These are phyloP conservation scores for Triticum urartu DNA, from an alignment of 176 grass and related monocot species.

Conservation along the genomic window DNA sequence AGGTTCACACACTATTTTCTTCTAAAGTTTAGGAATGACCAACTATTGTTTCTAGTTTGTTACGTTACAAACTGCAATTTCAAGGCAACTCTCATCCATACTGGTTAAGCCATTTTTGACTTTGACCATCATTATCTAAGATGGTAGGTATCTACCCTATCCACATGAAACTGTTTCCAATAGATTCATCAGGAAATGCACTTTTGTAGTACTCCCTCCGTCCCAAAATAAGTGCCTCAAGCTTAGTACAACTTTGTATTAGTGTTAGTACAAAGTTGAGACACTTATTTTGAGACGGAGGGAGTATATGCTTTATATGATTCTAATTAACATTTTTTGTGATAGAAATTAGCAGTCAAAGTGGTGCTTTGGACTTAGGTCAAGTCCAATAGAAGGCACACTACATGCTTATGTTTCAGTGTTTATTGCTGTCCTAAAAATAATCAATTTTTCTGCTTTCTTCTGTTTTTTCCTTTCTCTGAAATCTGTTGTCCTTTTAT, in stretches of 20 bases:
- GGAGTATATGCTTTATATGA: neutral
- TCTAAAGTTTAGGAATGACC: neutral
- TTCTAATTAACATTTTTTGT: neutral
- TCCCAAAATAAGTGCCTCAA: too few relatives aligned
- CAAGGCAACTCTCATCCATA: neutral
- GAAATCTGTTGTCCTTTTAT: neutral
- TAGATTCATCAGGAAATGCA: neutral
- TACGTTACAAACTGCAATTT: neutral
- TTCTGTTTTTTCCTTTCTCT: neutral
- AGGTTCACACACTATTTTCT: neutral
- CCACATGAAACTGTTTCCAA: neutral
- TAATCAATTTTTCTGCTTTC: neutral
- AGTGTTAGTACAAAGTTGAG: too few relatives aligned
- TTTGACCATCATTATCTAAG: neutral
- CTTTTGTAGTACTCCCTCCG: neutral
- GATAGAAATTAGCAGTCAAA: neutral
- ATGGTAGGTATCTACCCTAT: neutral
- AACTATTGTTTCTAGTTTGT: neutral
- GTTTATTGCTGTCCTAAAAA: neutral
- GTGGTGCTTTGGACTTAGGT: neutral
- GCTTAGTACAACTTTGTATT: too few relatives aligned
- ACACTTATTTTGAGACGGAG: too few relatives aligned
- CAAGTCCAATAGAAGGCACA: neutral
- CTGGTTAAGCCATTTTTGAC: neutral
- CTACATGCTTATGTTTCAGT: conserved; percentile 6